Conservation (phyloP, 2,329 filamentous ascomycete species). For the Alternaria conjuncta region DNA sequence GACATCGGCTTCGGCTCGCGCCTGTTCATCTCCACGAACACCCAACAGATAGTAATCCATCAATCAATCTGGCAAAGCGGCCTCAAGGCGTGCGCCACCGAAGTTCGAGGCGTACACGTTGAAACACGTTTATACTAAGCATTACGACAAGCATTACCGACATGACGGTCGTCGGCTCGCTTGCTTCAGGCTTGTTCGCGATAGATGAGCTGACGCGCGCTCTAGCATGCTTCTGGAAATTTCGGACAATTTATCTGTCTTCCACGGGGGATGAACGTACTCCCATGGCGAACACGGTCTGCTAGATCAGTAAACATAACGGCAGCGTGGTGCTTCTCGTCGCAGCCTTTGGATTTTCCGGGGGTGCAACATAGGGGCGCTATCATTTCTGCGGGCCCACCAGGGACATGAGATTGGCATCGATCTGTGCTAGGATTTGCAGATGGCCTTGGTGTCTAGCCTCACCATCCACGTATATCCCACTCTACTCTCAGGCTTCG, state of each 20-base stretch:
- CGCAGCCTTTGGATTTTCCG: neutral
- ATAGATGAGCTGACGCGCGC: constrained; percentile 6
- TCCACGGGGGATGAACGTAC: neutral
- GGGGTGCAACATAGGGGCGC: neutral
- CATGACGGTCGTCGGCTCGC: neutral
- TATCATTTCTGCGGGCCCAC: neutral
- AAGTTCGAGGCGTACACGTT: neutral
- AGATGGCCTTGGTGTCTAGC: neutral
- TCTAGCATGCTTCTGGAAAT: neutral
- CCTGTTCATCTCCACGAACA: constrained; percentile 14
- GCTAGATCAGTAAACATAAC: neutral
- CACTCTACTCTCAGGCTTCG: constrained; percentile 3
- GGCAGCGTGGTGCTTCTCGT: neutral
- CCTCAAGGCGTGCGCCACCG: neutral
- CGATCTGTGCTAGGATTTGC: neutral
- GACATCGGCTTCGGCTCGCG: neutral
- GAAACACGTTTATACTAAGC: constrained; percentile 4
- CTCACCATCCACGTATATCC: neutral
- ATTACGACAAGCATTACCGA: constrained; percentile 7
- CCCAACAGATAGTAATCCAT: neutral
- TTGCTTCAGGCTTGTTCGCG: constrained; percentile 1
- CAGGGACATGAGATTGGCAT: neutral
- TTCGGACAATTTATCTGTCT: neutral
- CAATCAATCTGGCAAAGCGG: neutral
- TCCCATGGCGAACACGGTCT: neutral